Conservation (phyloP, 2,329 filamentous ascomycete genomes). For the Davidsoniella virescens region DNA sequence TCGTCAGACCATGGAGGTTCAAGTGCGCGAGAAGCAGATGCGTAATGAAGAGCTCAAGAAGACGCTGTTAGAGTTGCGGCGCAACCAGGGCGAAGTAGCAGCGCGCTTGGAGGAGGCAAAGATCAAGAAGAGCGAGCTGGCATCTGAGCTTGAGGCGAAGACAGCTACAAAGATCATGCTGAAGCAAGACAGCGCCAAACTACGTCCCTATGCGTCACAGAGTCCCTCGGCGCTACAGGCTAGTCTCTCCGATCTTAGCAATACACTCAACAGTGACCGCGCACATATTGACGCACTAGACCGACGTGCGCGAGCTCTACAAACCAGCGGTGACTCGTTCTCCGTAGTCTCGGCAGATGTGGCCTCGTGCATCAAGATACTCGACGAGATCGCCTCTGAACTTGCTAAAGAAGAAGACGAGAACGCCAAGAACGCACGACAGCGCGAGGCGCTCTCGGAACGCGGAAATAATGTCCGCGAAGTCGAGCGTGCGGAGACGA, state of each 20-base stretch:
- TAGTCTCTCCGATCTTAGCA: constrained; percentile 64
- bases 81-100: constrained; percentile 68
- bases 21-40: constrained; percentile 69
- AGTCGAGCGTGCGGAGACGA: constrained; percentile 72
- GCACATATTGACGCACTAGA: constrained; percentile 76
- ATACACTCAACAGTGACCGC: constrained; percentile 63
- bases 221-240: constrained; percentile 72
- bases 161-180: constrained; percentile 52
- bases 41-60: constrained; percentile 79
- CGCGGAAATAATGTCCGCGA: constrained; percentile 79
- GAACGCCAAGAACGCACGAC: constrained; percentile 58
- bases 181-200: constrained; percentile 72
- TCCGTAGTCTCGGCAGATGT: constrained; percentile 71
- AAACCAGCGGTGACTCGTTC: constrained; percentile 86
- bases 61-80: constrained; percentile 61
- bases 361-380: constrained; percentile 69
- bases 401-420: constrained; percentile 85
- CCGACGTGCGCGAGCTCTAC: constrained; percentile 69
- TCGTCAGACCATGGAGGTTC: constrained; percentile 61
- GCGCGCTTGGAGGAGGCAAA: constrained; percentile 72
- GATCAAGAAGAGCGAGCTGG: constrained; percentile 61
- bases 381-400: constrained; percentile 76
- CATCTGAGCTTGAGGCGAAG: constrained; percentile 54
- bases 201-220: constrained; percentile 83
- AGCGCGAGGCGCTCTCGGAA: constrained; percentile 76